Conservation (phyloP, 768 basidiomycete species). For the Kondoa subrosea region DNA sequence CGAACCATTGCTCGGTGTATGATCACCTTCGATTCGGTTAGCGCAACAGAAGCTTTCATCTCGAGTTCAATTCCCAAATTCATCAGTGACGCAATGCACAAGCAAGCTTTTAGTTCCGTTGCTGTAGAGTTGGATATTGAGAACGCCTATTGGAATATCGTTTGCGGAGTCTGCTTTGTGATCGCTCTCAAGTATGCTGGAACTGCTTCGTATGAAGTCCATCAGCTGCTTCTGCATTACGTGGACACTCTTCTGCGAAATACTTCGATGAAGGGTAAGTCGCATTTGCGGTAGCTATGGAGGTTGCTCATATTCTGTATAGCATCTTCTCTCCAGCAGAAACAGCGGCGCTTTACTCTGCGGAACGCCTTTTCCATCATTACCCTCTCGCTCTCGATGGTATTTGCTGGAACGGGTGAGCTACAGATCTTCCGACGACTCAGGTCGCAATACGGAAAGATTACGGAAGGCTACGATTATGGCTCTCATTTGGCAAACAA, state of each 20-base stretch:
- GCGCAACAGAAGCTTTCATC: constrained; percentile 39
- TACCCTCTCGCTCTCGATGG: constrained; percentile 68
- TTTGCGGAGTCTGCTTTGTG: constrained; percentile 79
- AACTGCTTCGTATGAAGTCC: constrained; percentile 77
- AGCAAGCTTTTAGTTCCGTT: constrained; percentile 39
- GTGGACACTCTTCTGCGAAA: constrained; percentile 62
- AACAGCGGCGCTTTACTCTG: constrained; percentile 70
- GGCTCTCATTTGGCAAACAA: constrained; percentile 80
- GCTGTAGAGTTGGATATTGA: constrained; percentile 46
- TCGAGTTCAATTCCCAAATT: constrained; percentile 49
- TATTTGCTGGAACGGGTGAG: constrained; percentile 96
- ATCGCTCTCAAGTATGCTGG: constrained; percentile 87
- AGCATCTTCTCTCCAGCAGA: constrained; percentile 70
- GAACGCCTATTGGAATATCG: constrained; percentile 75
- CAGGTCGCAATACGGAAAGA: constrained; percentile 76
- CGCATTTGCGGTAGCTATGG: not conserved
- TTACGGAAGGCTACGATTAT: constrained; percentile 43
- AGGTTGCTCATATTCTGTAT: constrained; percentile 5
- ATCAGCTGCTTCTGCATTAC: constrained; percentile 59
- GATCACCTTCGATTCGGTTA: constrained; percentile 71
- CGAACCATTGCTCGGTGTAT: constrained; percentile 59
- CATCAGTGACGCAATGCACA: constrained; percentile 41
- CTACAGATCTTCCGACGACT: constrained; percentile 71
- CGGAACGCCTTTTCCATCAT: constrained; percentile 77
- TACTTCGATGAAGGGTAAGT: constrained; percentile 35